phyloP scores from a whole-genome alignment of 1,284 basidiomycete genomes.

The Fomes fomentarius region DNA sequence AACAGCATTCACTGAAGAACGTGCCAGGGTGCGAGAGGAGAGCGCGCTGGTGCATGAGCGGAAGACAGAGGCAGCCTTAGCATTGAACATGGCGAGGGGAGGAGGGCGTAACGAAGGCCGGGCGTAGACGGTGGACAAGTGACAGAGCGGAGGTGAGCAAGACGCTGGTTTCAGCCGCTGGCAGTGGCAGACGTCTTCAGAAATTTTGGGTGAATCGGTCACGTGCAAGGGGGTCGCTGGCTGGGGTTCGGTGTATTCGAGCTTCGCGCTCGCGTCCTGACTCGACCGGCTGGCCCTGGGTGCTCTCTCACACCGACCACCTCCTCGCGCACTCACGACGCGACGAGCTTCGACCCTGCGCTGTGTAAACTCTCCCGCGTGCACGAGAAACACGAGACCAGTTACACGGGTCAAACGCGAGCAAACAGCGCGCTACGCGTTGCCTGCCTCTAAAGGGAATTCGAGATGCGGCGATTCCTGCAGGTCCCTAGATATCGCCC shows the following conservation, averaged over 20 bases:
- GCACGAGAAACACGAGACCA: slow-evolving; percentile 6
- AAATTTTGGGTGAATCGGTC: slow-evolving; percentile 23
- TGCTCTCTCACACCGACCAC: background rate
- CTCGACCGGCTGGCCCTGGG: slow-evolving; percentile 6
- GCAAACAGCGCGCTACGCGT: slow-evolving; percentile 25
- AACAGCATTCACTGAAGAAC: slow-evolving; percentile 37
- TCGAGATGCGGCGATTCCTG: slow-evolving; percentile 27
- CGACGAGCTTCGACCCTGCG: background rate
- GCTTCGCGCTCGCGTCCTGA: slow-evolving; percentile 7
- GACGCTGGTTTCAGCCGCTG: slow-evolving; percentile 23
- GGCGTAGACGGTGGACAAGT: slow-evolving; percentile 20
- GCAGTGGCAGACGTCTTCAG: slow-evolving; percentile 17
- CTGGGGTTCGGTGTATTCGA: slow-evolving; percentile 5
- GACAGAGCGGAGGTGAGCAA: slow-evolving; percentile 29
- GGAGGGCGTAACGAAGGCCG: slow-evolving; percentile 11
- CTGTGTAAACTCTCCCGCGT: background rate
- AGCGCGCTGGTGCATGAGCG: slow-evolving; percentile 59
- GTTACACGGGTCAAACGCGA: slow-evolving; percentile 15
- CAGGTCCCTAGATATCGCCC: slow-evolving; percentile 23
- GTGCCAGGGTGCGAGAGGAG: slow-evolving; percentile 46
- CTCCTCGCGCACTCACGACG: slow-evolving; percentile 13
- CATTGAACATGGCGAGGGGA: slow-evolving; percentile 48
- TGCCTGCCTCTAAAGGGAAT: slow-evolving; percentile 31
- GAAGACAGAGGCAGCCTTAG: slow-evolving; percentile 53
- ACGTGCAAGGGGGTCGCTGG: slow-evolving; percentile 19